phyloP scores from a whole-genome alignment of 1,284 basidiomycete genomes.

The Pseudozyma sp. region DNA sequence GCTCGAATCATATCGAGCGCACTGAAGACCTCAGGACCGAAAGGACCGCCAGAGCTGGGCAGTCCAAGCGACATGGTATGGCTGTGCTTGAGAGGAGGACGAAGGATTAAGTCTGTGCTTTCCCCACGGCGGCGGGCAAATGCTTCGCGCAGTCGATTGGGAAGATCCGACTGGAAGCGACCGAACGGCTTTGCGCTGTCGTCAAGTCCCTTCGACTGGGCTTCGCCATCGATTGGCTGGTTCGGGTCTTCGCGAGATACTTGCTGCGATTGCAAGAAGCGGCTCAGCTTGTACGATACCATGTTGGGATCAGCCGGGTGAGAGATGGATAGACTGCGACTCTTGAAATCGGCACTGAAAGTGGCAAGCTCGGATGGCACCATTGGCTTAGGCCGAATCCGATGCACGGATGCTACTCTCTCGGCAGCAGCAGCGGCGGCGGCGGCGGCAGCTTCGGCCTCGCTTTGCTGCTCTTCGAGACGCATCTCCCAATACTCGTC shows the following conservation, averaged over 20 bases:
- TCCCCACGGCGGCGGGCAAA: conserved; percentile 33
- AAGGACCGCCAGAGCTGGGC: conserved; percentile 52
- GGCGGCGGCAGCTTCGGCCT: conserved; percentile 14
- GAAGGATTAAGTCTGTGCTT: conserved; percentile 12
- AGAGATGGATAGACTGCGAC: conserved; percentile 48
- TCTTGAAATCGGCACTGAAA: conserved; percentile 9
- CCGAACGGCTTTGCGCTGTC: conserved; percentile 7
- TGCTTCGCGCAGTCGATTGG: conserved; percentile 32
- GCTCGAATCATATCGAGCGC: conserved; percentile 56
- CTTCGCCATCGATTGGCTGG: conserved; percentile 1
- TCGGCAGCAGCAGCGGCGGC: conserved; percentile 12
- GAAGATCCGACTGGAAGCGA: conserved; percentile 29
- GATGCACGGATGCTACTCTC: not conserved
- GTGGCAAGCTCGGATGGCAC: conserved; percentile 17
- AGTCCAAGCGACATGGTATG: conserved; percentile 61
- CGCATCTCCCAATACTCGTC: conserved; percentile 51
- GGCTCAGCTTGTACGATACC: conserved; percentile 53
- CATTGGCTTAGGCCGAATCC: conserved; percentile 4
- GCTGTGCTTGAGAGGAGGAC: conserved; percentile 16
- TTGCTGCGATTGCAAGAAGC: conserved; percentile 52
- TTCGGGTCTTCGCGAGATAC: conserved; percentile 7
- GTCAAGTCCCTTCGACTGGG: not conserved
- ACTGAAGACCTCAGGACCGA: conserved; percentile 52
- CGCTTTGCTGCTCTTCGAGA: conserved; percentile 39
- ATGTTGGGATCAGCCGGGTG: conserved; percentile 52